phyloP scores from a whole-genome alignment of 2,329 filamentous ascomycete genomes.

The Stagonosporopsis cucurbitacearum region DNA sequence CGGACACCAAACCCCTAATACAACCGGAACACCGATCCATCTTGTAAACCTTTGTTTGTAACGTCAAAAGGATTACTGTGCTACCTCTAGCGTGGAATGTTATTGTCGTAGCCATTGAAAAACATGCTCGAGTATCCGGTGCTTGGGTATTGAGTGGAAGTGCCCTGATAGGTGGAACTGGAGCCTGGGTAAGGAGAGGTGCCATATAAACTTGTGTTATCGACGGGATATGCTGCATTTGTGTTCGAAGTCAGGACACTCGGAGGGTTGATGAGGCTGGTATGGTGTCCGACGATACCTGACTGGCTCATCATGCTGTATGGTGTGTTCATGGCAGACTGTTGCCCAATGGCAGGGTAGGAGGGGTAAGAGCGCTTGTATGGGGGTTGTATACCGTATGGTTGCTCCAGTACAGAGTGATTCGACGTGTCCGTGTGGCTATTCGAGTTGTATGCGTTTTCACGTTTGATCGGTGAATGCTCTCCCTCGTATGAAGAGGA shows the following conservation, averaged over 20 bases:
- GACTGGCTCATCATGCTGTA: constrained; percentile 15
- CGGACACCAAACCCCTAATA: constrained; percentile 8
- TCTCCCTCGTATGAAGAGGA: constrained; percentile 15
- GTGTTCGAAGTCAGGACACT: constrained; percentile 7
- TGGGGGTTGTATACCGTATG: constrained; percentile 9
- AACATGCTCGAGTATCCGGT: constrained; percentile 3
- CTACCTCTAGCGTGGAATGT: constrained; percentile 6
- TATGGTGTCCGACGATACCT: constrained; percentile 7
- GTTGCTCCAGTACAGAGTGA: constrained; percentile 9
- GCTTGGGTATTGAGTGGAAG: not conserved
- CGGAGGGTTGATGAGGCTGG: constrained; percentile 5
- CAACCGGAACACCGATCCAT: not conserved
- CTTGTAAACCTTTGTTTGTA: no score
- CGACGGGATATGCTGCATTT: constrained; percentile 1
- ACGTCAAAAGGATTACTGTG: not conserved
- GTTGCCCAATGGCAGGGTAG: constrained; percentile 9
- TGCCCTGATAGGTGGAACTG: constrained; percentile 1
- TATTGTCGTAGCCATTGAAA: constrained; percentile 10
- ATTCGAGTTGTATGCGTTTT: constrained; percentile 6
- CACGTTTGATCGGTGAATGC: constrained; percentile 15
- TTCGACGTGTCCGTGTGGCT: not conserved
- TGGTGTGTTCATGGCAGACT: constrained; percentile 1
- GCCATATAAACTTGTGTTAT: constrained; percentile 5
- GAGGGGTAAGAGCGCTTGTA: constrained; percentile 13
- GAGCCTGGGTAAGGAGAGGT: constrained; percentile 8